phyloP scores from a whole-genome alignment of 192 early-diverging fungal species.

The Cetraspora pellucida region DNA sequence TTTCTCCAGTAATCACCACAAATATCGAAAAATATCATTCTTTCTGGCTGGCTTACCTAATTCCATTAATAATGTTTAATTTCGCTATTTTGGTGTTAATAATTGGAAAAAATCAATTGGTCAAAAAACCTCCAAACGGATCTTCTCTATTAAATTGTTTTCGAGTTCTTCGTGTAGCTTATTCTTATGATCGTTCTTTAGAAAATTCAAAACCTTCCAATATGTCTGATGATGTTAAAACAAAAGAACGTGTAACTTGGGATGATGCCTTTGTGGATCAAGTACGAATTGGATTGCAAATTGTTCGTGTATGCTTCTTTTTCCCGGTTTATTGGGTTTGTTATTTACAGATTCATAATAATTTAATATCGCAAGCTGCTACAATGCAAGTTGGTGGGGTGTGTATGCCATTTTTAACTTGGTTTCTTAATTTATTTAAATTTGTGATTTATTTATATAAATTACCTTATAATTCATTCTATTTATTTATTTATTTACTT shows the following conservation, averaged over 20 bases:
- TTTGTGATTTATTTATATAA: too few relatives aligned
- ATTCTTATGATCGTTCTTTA: slow-evolving; percentile 50
- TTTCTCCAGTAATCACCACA: slow-evolving; percentile 61
- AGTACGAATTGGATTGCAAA: slow-evolving; percentile 57
- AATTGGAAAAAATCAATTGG: slow-evolving; percentile 53
- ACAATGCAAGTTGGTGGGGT: slow-evolving; percentile 52
- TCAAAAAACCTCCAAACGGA: slow-evolving; percentile 59
- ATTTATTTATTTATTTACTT: too few relatives aligned
- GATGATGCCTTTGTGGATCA: slow-evolving; percentile 76
- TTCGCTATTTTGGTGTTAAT: slow-evolving; percentile 54
- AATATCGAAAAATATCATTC: slow-evolving; percentile 60
- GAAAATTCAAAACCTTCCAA: slow-evolving; percentile 65
- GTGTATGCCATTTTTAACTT: too few relatives aligned
- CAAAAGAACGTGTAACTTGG: slow-evolving; percentile 52
- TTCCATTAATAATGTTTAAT: slow-evolving; percentile 60
- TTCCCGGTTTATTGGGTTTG: slow-evolving; percentile 79
- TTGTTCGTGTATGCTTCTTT: slow-evolving; percentile 70
- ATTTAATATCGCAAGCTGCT: slow-evolving; percentile 62
- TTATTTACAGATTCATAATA: slow-evolving; percentile 65
- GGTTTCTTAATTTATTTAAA: too few relatives aligned
- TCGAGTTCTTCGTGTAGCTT: slow-evolving; percentile 43
- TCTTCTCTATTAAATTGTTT: slow-evolving; percentile 60
- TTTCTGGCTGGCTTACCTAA: slow-evolving; percentile 61
- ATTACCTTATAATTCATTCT: too few relatives aligned
- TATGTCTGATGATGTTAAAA: slow-evolving; percentile 39